Base-by-base conservation (phyloP, 78 protist species). In the Dictyostelium citrinum region DNA sequence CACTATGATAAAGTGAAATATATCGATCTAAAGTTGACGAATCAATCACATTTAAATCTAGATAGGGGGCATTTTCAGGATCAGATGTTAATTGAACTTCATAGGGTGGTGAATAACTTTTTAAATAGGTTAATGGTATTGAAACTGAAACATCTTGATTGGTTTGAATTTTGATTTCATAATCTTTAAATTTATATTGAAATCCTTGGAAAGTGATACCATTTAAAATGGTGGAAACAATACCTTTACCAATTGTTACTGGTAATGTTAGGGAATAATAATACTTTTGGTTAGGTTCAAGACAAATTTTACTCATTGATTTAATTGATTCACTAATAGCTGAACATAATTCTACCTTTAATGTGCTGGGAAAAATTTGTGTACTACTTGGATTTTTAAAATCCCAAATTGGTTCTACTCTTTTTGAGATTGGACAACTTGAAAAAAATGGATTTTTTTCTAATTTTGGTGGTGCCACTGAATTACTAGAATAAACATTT, bases 351-450 rank as follows among this genome's bases (percentile, higher is more conserved):
- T 70, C 77, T 2, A 33, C 77, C 17, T 70, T 70, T 16, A 70
- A 33, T 29, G 43, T 75, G 5, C 16, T 22, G 10, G 81, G 55
- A 43, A 10, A 75, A 17, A 75, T n/a, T 33, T 75, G n/a, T n/a
- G 58, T 2, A 75, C 31, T 75, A 75, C 81, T 75, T 41, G 81
- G 81, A n/a, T 75, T 35, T 20, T 75, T 24, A 75, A n/a, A 41
- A 20, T 43, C 16, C 46, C 58, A 75, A 22, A 5, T 24, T 35
- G 29, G 17, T 2, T 39, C 60, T 16, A 8, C 0, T 16, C 45
- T 41, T 16, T 75, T 75, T 20, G 58, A 41, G 2, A 41, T 75
- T 35, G 81, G 81, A n/a, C 81, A 75, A 39, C 31, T 22, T 9
- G 33, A 22, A 31, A 75, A 41, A 5, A 43, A 75, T 75, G 81